phyloP scores from a whole-genome alignment of 129 eudicot species.

The Helianthus annuus region HanXRQr2.0-SUNRISE NC_035437.2:172282750-172283249 shows the following conservation, averaged over 20 bases:
- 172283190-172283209: not conserved
- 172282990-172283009: not conserved
- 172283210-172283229: not conserved
- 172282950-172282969: not conserved
- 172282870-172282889: not conserved
- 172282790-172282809: too few species aligned
- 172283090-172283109: slow-evolving; percentile 68
- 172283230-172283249: not conserved
- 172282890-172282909: not conserved
- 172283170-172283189: slow-evolving; percentile 11
- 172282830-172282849: not conserved
- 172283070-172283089: slow-evolving; percentile 61
- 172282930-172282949: not conserved
- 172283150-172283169: slow-evolving; percentile 45
- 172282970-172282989: not conserved
- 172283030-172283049: slow-evolving; percentile 18
- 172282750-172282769: too few species aligned
- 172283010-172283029: not conserved
- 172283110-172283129: slow-evolving; percentile 63
- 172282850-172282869: slow-evolving; percentile 1
- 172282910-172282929: not conserved
- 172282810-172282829: not conserved
- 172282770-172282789: too few species aligned
- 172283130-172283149: slow-evolving; percentile 76
- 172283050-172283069: not conserved